These are phyloP conservation scores for Leishmania arabica DNA, from an alignment of 208 protist genomes.

Conservation along the genomic window DNA sequence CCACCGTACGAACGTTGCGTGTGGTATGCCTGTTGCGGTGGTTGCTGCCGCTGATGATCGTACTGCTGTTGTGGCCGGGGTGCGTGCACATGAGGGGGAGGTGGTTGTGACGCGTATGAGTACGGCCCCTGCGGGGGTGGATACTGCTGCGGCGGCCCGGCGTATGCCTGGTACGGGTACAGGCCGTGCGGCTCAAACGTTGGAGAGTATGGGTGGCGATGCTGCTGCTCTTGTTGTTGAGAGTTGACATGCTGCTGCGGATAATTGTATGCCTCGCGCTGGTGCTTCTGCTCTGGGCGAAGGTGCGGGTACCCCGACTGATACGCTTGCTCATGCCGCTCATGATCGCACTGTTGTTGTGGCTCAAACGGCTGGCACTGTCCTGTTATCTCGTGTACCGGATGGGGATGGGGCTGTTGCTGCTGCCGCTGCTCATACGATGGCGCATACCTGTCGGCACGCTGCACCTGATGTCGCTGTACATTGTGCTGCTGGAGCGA, in stretches of 20 bases:
- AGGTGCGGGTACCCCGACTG: background rate
- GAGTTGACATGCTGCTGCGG: background rate
- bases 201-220: background rate
- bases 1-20: background rate
- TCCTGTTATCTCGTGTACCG: background rate
- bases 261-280: background rate
- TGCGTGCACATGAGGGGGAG: background rate
- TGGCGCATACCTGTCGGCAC: background rate
- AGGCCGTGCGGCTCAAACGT: background rate
- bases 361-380: background rate
- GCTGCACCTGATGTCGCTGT: background rate
- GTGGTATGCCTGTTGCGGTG: background rate
- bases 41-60: slow-evolving; percentile 5
- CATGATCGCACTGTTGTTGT: background rate
- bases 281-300: background rate
- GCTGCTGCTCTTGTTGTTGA: slow-evolving; percentile 1
- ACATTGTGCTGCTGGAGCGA: background rate
- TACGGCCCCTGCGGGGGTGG: background rate
- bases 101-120: background rate
- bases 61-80: slow-evolving; percentile 2
- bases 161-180: background rate
- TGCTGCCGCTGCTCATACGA: background rate
- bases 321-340: background rate
- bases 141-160: background rate
- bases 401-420: background rate